Base-by-base conservation (phyloP, 371 early-diverging fungal species). In the Apophysomyces sp. region DNA sequence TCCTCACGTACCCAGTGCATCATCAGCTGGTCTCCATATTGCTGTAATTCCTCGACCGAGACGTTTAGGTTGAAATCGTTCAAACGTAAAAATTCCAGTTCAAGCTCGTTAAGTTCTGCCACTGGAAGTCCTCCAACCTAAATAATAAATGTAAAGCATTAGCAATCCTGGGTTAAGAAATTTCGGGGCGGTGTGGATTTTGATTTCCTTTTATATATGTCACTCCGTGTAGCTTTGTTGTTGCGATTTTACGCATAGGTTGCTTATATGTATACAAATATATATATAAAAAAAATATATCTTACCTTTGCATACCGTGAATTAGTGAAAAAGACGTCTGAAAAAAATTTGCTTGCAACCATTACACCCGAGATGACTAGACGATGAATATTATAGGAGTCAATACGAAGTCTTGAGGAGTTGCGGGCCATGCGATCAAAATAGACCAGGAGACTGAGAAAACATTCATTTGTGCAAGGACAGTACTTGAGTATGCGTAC, bases 111-210 rank as follows among this genome's bases (percentile, higher is more conserved):
- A 52, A 98, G 78, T 77, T 98, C 98, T 57, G 82, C 76, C 3
- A 93, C 85, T 4, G 95, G 88, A 12, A 98, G 74, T 11, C 98
- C 98, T 62, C 98, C 98, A 31, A 98, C 97, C 90, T 91, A 77
- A 40, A 21, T 52, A 32, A 28, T 52, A 27, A 8, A 59, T 13
- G 11, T 31, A 52, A 34, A 36, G 18, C 27, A n/a, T n/a, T n/a
- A n/a, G n/a, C n/a, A n/a, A n/a, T n/a, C n/a, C n/a, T 49, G 28
- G 9, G 21, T 15, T 32, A 32, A 41, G 13, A 9, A 28, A 24
- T n/a, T 28, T 60, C 60, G 51, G 29, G 16, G 9, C n/a, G 21
- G 36, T n/a, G 32, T 26, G 12, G 7, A 49, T 29, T 18, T 57
- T 21, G 63, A 63, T 12, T 30, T 40, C n/a, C 34, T 31, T 30